Percentiles rank a stretch among this genome's conserved stretches.
Conservation (phyloP, 2,329 filamentous ascomycete genomes). For the Aspergillus glaucus region DNA sequence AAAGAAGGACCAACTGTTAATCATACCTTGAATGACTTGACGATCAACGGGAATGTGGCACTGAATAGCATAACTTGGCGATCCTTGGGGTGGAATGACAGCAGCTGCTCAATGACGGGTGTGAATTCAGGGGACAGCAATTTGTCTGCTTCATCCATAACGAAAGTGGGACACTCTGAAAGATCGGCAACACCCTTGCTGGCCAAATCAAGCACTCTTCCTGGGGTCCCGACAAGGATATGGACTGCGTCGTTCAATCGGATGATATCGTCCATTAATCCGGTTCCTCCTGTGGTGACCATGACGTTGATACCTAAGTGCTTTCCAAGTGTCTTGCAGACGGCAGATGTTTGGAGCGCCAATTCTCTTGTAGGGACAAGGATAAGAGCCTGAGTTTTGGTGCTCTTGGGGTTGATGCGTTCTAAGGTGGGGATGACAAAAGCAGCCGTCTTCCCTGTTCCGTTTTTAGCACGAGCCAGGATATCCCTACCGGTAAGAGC, state of each 20-base stretch:
- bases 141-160: constrained; percentile 99
- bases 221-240: constrained; percentile 94
- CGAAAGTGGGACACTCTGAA: constrained; percentile 92
- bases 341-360: constrained; percentile 96
- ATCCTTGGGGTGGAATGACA: constrained; percentile 93
- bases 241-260: constrained; percentile 91
- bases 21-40: constrained; percentile 78
- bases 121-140: constrained; percentile 95
- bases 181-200: constrained; percentile 95
- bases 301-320: constrained; percentile 97
- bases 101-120: constrained; percentile 89
- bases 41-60: constrained; percentile 92
- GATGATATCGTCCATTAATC: constrained; percentile 92
- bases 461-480: constrained; percentile 94
- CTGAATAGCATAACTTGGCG: constrained; percentile 99
- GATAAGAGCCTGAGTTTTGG: constrained; percentile 93
- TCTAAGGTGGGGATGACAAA: constrained; percentile 95
- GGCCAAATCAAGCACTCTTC: constrained; percentile 90
- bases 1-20: background rate
- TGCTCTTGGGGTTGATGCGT: constrained; percentile 91
- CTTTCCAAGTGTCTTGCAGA: constrained; percentile 97
- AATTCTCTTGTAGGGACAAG: constrained; percentile 95
- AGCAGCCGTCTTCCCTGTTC: constrained; percentile 95
- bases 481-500: constrained; percentile 93
- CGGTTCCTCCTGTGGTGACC: constrained; percentile 96